Evolutionary conservation across 192 early-diverging fungal species (phyloP).

Genomic region (Coemansia sp.): DNA sequence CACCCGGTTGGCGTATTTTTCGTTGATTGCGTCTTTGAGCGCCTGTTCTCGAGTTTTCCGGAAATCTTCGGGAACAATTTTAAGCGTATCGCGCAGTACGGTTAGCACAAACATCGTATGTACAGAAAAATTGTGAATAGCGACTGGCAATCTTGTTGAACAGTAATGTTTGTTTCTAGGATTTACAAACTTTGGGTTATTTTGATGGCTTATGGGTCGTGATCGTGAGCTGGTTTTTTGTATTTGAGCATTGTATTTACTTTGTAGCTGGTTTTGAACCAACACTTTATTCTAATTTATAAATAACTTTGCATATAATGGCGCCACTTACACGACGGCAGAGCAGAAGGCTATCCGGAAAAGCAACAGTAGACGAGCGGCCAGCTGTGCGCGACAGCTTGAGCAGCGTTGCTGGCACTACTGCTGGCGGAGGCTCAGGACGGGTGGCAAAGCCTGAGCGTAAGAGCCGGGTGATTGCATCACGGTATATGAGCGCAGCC

Average conservation of each 20-base stretch:
- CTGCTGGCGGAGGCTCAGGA: constrained; percentile 5
- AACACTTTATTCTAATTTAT: not conserved
- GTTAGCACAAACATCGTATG: constrained; percentile 82
- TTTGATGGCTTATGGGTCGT: not conserved
- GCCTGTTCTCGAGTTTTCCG: constrained; percentile 72
- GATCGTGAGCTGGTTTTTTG: no score
- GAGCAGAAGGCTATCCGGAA: constrained; percentile 28
- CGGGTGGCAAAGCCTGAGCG: constrained; percentile 37
- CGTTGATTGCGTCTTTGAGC: constrained; percentile 84
- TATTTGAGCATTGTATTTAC: no score
- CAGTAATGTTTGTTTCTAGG: not conserved
- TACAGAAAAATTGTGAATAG: not conserved
- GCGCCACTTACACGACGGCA: constrained; percentile 32
- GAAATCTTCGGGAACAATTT: constrained; percentile 79
- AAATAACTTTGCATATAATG: constrained; percentile 1
- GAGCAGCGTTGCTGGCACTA: constrained; percentile 5
- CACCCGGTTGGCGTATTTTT: constrained; percentile 86
- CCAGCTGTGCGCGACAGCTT: constrained; percentile 12
- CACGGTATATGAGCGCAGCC: constrained; percentile 40
- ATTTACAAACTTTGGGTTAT: not conserved
- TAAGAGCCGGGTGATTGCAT: constrained; percentile 32
- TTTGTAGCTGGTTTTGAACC: no score
- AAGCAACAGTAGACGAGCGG: constrained; percentile 4
- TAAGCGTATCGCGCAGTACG: constrained; percentile 80
- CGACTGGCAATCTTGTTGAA: not conserved